A percentile compares a stretch with the other conserved stretches of the same genome.
Evolutionary conservation across 2,329 filamentous ascomycete species (phyloP).

Genomic region (Phyllachora maydis): DNA sequence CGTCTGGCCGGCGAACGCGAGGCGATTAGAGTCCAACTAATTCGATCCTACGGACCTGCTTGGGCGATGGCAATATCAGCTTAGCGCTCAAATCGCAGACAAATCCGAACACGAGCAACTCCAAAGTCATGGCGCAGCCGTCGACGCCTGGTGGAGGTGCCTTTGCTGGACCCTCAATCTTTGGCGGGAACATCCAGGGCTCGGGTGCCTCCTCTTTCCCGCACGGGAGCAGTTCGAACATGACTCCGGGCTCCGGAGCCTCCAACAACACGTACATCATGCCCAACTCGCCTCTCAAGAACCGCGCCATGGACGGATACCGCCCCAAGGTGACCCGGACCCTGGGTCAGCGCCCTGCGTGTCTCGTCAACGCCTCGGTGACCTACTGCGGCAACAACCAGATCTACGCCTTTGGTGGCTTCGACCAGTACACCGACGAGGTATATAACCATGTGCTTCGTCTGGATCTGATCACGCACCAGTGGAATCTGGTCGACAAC

Average conservation of each 20-base stretch:
- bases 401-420: constrained; percentile 95
- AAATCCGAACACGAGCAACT: too few relatives aligned
- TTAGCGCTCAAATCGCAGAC: too few relatives aligned
- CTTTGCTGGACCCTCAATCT: constrained; percentile 13
- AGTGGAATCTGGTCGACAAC: constrained; percentile 94
- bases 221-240: constrained; percentile 5
- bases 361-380: constrained; percentile 91
- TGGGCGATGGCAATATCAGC: too few relatives aligned
- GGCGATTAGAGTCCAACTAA: too few relatives aligned
- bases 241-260: constrained; percentile 25
- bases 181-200: constrained; percentile 16
- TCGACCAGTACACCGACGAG: constrained; percentile 97
- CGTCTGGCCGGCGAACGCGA: too few relatives aligned
- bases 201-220: constrained; percentile 6
- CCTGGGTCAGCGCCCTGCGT: constrained; percentile 67
- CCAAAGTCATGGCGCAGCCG: constrained; percentile 7
- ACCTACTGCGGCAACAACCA: constrained; percentile 97
- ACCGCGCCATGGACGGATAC: constrained; percentile 50
- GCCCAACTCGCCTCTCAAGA: constrained; percentile 63
- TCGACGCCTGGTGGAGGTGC: constrained; percentile 4
- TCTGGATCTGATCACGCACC: constrained; percentile 67
- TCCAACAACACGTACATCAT: constrained; percentile 73
- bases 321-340: constrained; percentile 67
- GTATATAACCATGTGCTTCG: constrained; percentile 95
- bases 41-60: too few relatives aligned